Conservation (phyloP, 371 early-diverging fungal genomes). For the Mortierella polycephala region DNA sequence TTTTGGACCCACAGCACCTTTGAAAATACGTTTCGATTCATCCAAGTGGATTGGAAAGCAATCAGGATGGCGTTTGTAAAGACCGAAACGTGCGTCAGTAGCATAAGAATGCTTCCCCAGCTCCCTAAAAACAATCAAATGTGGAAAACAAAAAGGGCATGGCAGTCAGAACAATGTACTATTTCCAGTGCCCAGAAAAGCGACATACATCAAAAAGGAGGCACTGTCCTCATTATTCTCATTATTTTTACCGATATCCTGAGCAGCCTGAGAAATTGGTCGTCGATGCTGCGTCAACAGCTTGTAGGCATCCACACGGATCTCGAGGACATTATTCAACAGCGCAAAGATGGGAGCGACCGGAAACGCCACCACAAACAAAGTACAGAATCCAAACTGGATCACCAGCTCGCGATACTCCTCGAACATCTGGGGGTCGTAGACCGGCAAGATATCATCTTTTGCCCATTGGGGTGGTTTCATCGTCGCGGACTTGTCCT, state of each 20-base stretch:
- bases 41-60: slow-evolving; percentile 61
- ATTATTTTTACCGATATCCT: slow-evolving; percentile 56
- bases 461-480: slow-evolving; percentile 59
- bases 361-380: slow-evolving; percentile 73
- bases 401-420: slow-evolving; percentile 60
- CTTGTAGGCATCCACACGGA: slow-evolving; percentile 63
- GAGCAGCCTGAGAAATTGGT: slow-evolving; percentile 57
- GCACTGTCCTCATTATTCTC: not conserved
- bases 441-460: slow-evolving; percentile 56
- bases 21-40: slow-evolving; percentile 34
- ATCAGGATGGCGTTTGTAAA: slow-evolving; percentile 66
- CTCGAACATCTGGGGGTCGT: slow-evolving; percentile 46
- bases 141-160: not conserved
- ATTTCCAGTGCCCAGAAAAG: not conserved
- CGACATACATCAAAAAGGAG: not conserved
- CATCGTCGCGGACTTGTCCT: slow-evolving; percentile 27
- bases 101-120: slow-evolving; percentile 60
- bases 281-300: slow-evolving; percentile 54
- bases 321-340: slow-evolving; percentile 64
- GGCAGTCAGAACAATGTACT: no score
- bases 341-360: slow-evolving; percentile 72
- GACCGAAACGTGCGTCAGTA: slow-evolving; percentile 58
- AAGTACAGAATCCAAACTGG: slow-evolving; percentile 72
- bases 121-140: slow-evolving; percentile 33
- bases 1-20: slow-evolving; percentile 31